phyloP scores from a whole-genome alignment of 805 yeast species.

The Candida vaughaniae region DNA sequence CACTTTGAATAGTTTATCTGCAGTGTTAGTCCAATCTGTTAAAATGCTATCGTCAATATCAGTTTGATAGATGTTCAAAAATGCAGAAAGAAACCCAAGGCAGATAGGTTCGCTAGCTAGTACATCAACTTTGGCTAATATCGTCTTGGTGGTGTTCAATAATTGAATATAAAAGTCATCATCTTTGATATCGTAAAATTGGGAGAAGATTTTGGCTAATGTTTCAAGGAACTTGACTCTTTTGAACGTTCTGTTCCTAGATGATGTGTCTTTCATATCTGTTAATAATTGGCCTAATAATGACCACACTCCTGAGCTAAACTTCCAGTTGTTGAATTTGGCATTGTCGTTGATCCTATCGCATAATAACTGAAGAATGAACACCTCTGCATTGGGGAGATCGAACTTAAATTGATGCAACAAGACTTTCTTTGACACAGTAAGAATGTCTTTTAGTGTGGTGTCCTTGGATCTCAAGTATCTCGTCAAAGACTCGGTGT shows the following conservation, averaged over 20 bases:
- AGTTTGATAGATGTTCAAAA: constrained; percentile 9
- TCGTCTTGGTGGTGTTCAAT: constrained; percentile 16
- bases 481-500: constrained; percentile 53
- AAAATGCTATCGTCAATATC: constrained; percentile 6
- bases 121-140: constrained; percentile 25
- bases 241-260: constrained; percentile 42
- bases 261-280: constrained; percentile 19
- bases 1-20: constrained; percentile 23
- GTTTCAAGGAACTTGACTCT: constrained; percentile 41
- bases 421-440: constrained; percentile 28
- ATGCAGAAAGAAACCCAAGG: constrained; percentile 25
- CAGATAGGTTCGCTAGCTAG: constrained; percentile 32
- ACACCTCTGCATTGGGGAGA: constrained; percentile 55
- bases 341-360: constrained; percentile 58
- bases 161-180: constrained; percentile 17
- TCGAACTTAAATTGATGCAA: constrained; percentile 33
- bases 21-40: constrained; percentile 23
- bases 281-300: constrained; percentile 45
- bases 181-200: constrained; percentile 7
- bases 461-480: constrained; percentile 55
- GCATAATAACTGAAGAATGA: constrained; percentile 57
- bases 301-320: constrained; percentile 47
- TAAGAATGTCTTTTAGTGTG: constrained; percentile 41
- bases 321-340: constrained; percentile 42
- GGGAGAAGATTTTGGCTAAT: constrained; percentile 13